Evolutionary conservation across 164 flowering plant genomes (phyloP).

Genomic region (Vitis rotundifolia): DNA sequence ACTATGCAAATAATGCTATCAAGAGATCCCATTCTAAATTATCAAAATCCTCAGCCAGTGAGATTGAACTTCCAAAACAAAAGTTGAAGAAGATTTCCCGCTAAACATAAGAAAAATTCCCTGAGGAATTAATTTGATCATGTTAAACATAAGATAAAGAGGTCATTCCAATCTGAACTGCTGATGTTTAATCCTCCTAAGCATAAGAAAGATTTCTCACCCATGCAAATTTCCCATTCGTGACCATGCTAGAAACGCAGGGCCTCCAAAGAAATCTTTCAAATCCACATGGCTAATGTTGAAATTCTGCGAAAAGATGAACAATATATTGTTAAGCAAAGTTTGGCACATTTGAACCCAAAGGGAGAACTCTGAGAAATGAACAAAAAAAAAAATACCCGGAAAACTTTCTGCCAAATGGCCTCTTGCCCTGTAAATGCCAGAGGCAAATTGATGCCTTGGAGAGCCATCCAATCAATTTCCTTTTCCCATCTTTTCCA

Average conservation of each 20-base stretch:
- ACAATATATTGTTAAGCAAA: background rate
- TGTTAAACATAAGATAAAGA: no score
- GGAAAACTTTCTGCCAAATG: constrained; percentile 79
- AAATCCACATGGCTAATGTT: constrained; percentile 62
- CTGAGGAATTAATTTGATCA: no score
- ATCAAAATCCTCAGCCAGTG: no score
- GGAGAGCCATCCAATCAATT: constrained; percentile 92
- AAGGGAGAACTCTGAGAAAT: background rate
- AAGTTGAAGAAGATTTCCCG: no score
- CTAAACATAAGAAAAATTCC: no score
- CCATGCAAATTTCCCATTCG: constrained; percentile 83
- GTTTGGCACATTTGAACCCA: background rate
- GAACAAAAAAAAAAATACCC: constrained; percentile 37
- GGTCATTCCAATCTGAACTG: no score
- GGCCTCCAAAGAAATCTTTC: constrained; percentile 78
- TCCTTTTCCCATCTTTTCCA: constrained; percentile 89
- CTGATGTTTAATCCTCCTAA: no score
- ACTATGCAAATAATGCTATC: no score
- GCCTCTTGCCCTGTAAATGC: constrained; percentile 87
- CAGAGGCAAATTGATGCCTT: constrained; percentile 72
- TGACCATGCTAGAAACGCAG: constrained; percentile 86
- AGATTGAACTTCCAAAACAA: no score
- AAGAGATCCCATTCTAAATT: no score
- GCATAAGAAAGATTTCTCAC: constrained; percentile 30
- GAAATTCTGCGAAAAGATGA: constrained; percentile 44